These are phyloP conservation scores for Phragmites australis DNA, from an alignment of 176 grass and related monocot genomes.

Conservation along the genomic window DNA sequence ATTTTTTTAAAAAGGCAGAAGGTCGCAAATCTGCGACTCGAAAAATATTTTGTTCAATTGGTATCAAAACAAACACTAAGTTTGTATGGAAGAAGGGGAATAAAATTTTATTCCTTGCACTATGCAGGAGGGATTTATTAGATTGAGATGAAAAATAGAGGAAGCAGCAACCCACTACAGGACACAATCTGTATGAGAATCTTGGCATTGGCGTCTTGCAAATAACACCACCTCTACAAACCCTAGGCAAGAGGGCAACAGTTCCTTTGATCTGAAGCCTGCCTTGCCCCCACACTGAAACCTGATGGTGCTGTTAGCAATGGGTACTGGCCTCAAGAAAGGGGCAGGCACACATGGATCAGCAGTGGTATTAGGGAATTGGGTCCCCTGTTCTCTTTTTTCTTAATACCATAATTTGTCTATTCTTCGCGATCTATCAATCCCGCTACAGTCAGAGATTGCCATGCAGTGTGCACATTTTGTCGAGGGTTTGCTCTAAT, in stretches of 20 bases:
- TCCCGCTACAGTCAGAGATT: not conserved
- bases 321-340: constrained; percentile 26
- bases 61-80: not conserved
- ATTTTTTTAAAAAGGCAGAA: too few species aligned
- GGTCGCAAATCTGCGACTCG: too few species aligned
- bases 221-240: constrained; percentile 38
- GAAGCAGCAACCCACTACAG: constrained; percentile 42
- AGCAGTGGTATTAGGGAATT: constrained; percentile 15
- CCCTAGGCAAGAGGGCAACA: constrained; percentile 52
- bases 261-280: constrained; percentile 59
- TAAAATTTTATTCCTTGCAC: not conserved
- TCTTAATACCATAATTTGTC: not conserved
- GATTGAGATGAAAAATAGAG: constrained; percentile 3
- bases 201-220: constrained; percentile 77
- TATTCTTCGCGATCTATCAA: not conserved
- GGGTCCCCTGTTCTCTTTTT: not conserved
- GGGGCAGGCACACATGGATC: constrained; percentile 18
- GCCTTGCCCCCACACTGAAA: constrained; percentile 28
- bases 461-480: not conserved
- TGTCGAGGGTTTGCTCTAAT: not conserved
- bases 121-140: constrained; percentile 21
- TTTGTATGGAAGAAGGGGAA: not conserved
- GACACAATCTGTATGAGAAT: constrained; percentile 76
- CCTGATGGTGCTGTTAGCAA: constrained; percentile 18
- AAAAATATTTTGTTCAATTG: not conserved